Percentiles rank a stretch among this genome's conserved stretches.
Evolutionary conservation across 2,329 filamentous ascomycete genomes (phyloP).

Genomic region (Aspergillus neoniger): DNA sequence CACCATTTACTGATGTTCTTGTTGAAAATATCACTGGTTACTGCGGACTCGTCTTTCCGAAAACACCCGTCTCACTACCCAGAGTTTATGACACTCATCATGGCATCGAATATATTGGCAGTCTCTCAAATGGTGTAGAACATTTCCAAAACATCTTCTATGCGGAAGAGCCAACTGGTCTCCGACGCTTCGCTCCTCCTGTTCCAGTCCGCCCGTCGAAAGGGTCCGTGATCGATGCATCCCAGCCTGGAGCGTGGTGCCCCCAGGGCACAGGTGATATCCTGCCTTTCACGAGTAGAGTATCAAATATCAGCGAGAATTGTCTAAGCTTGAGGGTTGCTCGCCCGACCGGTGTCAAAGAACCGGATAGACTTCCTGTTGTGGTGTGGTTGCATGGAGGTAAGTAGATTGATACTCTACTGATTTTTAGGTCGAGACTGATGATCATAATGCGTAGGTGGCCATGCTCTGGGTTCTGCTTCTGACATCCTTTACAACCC

Average conservation of each 20-base stretch:
- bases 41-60: not conserved
- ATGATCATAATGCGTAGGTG: constrained; percentile 7
- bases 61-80: not conserved
- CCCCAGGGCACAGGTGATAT: constrained; percentile 22
- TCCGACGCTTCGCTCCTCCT: constrained; percentile 19
- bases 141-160: constrained; percentile 26
- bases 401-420: not conserved
- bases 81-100: constrained; percentile 5
- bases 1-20: not conserved
- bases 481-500: constrained; percentile 20
- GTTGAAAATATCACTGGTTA: not conserved
- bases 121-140: constrained; percentile 8
- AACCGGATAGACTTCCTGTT: constrained; percentile 14
- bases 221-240: constrained; percentile 23
- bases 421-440: not conserved
- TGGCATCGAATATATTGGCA: constrained; percentile 17
- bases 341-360: not conserved
- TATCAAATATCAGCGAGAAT: constrained; percentile 22
- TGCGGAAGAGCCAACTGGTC: constrained; percentile 17
- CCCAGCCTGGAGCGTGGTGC: constrained; percentile 20
- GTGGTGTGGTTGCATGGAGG: constrained; percentile 22
- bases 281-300: constrained; percentile 21
- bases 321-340: constrained; percentile 22
- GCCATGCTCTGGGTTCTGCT: constrained; percentile 18
- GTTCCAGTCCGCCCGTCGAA: constrained; percentile 6